Percentiles rank a stretch among this genome's conserved stretches.
Conservation (phyloP, 2,329 filamentous ascomycete species). For the Pseudocercospora ulei region DNA sequence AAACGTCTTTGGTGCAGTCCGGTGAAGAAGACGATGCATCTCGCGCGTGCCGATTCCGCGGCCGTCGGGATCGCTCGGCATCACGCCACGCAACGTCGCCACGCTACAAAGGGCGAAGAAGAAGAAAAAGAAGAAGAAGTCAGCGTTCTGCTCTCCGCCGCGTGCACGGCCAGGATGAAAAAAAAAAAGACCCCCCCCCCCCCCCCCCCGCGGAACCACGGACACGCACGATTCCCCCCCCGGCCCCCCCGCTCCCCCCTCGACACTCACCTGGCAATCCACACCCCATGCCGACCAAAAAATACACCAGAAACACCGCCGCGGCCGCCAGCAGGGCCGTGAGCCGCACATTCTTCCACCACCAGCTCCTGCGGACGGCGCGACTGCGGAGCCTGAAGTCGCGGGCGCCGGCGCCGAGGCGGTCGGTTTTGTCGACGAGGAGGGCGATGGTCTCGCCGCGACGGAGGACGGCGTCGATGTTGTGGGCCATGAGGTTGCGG, state of each 20-base stretch:
- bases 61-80: neutral
- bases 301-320: constrained; percentile 59
- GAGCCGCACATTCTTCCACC: constrained; percentile 98
- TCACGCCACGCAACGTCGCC: constrained; percentile 3
- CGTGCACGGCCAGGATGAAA: neutral
- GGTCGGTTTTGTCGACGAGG: constrained; percentile 91
- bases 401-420: constrained; percentile 73
- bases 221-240: constrained; percentile 1
- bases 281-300: constrained; percentile 63
- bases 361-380: constrained; percentile 85
- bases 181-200: neutral
- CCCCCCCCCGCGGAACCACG: constrained; percentile 17
- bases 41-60: neutral
- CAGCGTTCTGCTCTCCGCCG: constrained; percentile 7
- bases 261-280: constrained; percentile 51
- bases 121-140: neutral
- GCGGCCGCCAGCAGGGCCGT: constrained; percentile 72
- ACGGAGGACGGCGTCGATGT: constrained; percentile 82
- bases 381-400: constrained; percentile 85
- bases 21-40: too few species aligned
- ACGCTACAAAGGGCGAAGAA: neutral
- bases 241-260: constrained; percentile 3
- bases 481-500: constrained; percentile 84
- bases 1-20: neutral
- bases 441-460: constrained; percentile 86